Conservation (phyloP, 2,329 filamentous ascomycete species). For the Chaetomiaceae sp. region DNA sequence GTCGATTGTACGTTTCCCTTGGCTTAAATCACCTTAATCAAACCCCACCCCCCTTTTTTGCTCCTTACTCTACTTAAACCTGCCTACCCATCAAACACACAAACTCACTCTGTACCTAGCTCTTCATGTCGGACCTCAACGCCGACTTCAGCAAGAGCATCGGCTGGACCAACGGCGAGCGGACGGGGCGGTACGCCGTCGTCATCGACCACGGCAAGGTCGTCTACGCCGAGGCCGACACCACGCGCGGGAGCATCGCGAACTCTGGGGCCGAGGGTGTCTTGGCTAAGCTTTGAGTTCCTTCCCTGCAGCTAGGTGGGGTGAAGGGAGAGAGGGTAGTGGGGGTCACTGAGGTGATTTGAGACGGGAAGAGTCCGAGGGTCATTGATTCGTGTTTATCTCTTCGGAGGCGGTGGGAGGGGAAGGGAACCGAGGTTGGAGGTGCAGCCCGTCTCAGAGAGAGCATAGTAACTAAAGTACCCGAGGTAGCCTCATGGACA, state of each 20-base stretch:
- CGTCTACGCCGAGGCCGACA: slow-evolving; percentile 72
- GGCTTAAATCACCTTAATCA: too few species aligned
- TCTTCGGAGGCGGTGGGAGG: neutral
- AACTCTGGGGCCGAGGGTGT: slow-evolving; percentile 51
- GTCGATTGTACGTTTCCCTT: slow-evolving; percentile 43
- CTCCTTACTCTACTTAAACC: too few species aligned
- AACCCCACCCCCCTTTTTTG: neutral
- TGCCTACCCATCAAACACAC: too few species aligned
- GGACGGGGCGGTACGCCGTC: slow-evolving; percentile 75
- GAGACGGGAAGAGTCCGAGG: too few species aligned
- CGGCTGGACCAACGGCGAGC: slow-evolving; percentile 70
- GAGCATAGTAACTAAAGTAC: too few species aligned
- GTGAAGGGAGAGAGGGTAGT: too few species aligned
- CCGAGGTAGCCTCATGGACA: too few species aligned
- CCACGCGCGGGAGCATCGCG: slow-evolving; percentile 41
- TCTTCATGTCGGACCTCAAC: slow-evolving; percentile 69
- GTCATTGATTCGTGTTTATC: slow-evolving; percentile 12
- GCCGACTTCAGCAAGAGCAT: slow-evolving; percentile 71
- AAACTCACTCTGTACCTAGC: slow-evolving; percentile 32
- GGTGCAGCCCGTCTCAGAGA: too few species aligned
- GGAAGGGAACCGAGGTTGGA: too few species aligned
- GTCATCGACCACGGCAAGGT: slow-evolving; percentile 80
- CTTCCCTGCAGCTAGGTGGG: too few species aligned
- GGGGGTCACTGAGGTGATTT: too few species aligned
- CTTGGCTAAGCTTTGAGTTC: slow-evolving; percentile 48